Percentiles rank a stretch among this genome's conserved stretches.
phyloP scores from a whole-genome alignment of 257 asterid genomes.

The Lithospermum erythrorhizon region DNA sequence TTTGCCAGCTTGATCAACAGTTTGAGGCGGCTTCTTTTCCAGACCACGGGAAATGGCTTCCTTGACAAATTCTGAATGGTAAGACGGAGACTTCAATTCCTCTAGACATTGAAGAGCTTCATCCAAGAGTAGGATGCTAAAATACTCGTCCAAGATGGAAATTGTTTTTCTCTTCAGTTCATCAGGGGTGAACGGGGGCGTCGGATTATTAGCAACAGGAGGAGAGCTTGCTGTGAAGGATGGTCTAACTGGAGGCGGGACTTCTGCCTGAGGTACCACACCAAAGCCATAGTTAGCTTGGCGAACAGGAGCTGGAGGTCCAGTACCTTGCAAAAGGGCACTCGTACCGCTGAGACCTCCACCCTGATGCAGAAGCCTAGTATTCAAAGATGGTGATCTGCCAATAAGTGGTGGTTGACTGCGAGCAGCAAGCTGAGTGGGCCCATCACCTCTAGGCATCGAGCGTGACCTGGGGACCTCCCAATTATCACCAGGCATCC shows the following conservation, averaged over 20 bases:
- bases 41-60: constrained; percentile 59
- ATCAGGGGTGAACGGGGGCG: constrained; percentile 24
- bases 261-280: constrained; percentile 29
- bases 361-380: constrained; percentile 58
- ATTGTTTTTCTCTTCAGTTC: constrained; percentile 55
- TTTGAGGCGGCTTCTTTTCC: constrained; percentile 64
- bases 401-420: constrained; percentile 43
- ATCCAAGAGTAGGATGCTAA: constrained; percentile 44
- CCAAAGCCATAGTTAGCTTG: constrained; percentile 24
- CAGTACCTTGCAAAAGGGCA: constrained; percentile 68
- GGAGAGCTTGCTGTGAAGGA: constrained; percentile 21
- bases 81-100: constrained; percentile 71
- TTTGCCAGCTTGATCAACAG: constrained; percentile 42
- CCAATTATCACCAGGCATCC: constrained; percentile 68
- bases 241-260: constrained; percentile 22
- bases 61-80: constrained; percentile 66
- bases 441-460: constrained; percentile 66
- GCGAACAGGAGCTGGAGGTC: constrained; percentile 29
- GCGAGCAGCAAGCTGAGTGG: constrained; percentile 40
- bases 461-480: constrained; percentile 70
- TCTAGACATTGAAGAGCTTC: constrained; percentile 79
- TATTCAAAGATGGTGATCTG: constrained; percentile 47
- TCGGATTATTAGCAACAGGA: constrained; percentile 30
- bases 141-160: constrained; percentile 72
- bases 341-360: constrained; percentile 49